phyloP scores from a whole-genome alignment of 2,329 filamentous ascomycete genomes.

The Hypoxylon sp. region DNA sequence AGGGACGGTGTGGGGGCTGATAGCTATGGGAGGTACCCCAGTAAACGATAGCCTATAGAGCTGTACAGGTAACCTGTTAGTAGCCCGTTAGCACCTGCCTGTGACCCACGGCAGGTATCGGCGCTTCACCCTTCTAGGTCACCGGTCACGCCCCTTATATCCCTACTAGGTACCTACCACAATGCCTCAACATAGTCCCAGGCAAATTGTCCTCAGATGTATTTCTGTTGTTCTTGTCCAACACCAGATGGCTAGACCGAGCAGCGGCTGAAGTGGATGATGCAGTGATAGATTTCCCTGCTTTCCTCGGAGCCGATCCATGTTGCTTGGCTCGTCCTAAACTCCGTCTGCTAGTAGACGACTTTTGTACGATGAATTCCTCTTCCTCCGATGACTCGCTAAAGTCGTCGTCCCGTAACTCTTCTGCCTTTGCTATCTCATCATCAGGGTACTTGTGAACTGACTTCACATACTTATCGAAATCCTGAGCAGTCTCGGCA shows the following conservation, averaged over 20 bases:
- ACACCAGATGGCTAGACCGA: background rate
- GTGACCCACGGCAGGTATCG: no score
- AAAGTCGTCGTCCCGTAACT: slow-evolving; percentile 36
- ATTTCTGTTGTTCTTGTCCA: background rate
- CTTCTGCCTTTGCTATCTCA: slow-evolving; percentile 26
- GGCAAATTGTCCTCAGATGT: slow-evolving; percentile 4
- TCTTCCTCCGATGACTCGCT: slow-evolving; percentile 29
- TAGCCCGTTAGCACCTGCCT: no score
- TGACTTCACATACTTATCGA: slow-evolving; percentile 32
- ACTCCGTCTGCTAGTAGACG: background rate
- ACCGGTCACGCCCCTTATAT: no score
- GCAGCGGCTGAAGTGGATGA: slow-evolving; percentile 1
- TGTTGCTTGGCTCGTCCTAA: background rate
- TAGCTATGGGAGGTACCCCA: no score
- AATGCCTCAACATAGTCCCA: no score
- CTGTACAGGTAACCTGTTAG: no score
- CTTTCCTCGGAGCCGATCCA: slow-evolving; percentile 1
- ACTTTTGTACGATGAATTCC: slow-evolving; percentile 2
- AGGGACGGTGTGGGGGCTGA: no score
- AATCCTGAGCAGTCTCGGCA: slow-evolving; percentile 37
- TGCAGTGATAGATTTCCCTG: slow-evolving; percentile 16
- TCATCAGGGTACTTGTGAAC: slow-evolving; percentile 26
- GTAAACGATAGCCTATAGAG: no score
- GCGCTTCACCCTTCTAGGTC: no score
- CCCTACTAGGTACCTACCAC: no score